These are phyloP conservation scores for Lactarius hatsudake DNA, from an alignment of 768 basidiomycete species.

Conservation along the genomic window DNA sequence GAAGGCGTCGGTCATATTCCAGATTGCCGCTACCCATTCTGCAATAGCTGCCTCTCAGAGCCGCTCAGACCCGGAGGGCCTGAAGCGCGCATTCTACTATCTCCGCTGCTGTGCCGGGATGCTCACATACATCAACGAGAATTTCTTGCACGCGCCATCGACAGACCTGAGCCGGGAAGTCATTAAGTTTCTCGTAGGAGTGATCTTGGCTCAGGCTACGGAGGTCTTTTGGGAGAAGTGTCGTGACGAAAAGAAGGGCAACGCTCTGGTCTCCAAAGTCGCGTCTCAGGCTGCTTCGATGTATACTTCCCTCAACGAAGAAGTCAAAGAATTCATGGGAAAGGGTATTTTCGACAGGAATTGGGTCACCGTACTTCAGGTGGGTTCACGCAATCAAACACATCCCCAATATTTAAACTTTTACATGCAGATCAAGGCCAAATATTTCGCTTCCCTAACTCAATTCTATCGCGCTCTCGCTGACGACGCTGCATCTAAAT, in stretches of 20 bases:
- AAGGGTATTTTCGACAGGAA: constrained; percentile 94
- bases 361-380: constrained; percentile 88
- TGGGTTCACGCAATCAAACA: constrained; percentile 32
- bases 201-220: constrained; percentile 90
- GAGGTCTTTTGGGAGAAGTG: constrained; percentile 97
- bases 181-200: constrained; percentile 84
- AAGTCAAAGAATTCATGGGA: constrained; percentile 94
- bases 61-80: constrained; percentile 52
- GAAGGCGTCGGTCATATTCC: constrained; percentile 96
- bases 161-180: constrained; percentile 94
- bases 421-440: constrained; percentile 76
- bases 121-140: constrained; percentile 98
- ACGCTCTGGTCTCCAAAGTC: constrained; percentile 75
- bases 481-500: constrained; percentile 70
- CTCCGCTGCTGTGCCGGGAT: constrained; percentile 89
- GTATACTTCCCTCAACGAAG: constrained; percentile 82
- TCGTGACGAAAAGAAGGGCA: constrained; percentile 86
- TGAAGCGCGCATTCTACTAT: constrained; percentile 72
- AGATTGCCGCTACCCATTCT: constrained; percentile 92
- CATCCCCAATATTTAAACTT: constrained; percentile 8
- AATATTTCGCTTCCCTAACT: constrained; percentile 80
- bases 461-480: constrained; percentile 85
- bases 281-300: constrained; percentile 77
- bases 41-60: constrained; percentile 84
- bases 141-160: constrained; percentile 96